Conservation (phyloP, 768 basidiomycete species). For the Mycena capillaripes region DNA sequence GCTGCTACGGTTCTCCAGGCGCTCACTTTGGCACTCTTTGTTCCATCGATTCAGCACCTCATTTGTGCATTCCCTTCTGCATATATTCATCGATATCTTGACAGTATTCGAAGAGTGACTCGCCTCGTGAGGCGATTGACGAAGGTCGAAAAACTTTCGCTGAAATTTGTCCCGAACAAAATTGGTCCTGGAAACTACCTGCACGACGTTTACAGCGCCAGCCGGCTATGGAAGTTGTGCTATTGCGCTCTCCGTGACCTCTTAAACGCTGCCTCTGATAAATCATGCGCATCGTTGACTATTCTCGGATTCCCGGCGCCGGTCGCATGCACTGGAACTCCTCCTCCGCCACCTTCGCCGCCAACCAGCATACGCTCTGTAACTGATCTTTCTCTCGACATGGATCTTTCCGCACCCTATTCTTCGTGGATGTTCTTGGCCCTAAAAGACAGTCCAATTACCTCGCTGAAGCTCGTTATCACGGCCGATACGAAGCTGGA, state of each 20-base stretch:
- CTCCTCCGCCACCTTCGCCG: background rate
- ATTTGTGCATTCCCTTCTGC: background rate
- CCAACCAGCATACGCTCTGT: background rate
- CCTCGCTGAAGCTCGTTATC: background rate
- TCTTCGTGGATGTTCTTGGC: constrained; percentile 9
- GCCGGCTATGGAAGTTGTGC: background rate
- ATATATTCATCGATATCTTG: background rate
- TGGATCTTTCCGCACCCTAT: background rate
- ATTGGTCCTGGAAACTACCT: too few relatives aligned
- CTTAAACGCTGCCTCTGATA: background rate
- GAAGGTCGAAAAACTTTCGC: background rate
- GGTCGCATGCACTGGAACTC: background rate
- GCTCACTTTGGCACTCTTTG: constrained; percentile 13
- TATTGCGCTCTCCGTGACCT: constrained; percentile 9
- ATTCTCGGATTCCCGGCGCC: background rate
- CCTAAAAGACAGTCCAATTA: background rate
- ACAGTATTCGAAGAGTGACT: background rate
- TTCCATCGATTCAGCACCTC: constrained; percentile 18
- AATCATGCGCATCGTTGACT: constrained; percentile 5
- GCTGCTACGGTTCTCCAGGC: background rate
- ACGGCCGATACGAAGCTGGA: background rate
- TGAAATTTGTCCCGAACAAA: background rate
- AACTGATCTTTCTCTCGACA: background rate
- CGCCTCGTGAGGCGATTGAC: constrained; percentile 6
- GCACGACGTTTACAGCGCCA: background rate